phyloP scores from a whole-genome alignment of 345 rosid genomes.

The Pelargonium nanum region DNA sequence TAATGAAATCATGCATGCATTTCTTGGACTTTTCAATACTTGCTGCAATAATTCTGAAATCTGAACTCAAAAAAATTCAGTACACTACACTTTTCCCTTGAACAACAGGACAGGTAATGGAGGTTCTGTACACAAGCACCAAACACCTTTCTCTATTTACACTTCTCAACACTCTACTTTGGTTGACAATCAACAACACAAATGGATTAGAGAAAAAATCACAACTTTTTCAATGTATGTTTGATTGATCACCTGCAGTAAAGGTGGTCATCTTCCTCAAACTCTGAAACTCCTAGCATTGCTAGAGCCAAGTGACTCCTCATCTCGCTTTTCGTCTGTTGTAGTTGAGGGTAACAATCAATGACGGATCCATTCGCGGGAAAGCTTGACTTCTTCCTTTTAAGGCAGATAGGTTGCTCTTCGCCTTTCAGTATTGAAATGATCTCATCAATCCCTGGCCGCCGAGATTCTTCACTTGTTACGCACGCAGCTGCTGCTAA shows the following conservation, averaged over 20 bases:
- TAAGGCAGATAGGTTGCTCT: constrained; percentile 26
- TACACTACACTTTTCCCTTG: constrained; percentile 8
- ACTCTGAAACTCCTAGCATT: constrained; percentile 73
- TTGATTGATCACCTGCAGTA: constrained; percentile 32
- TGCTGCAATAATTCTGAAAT: no score
- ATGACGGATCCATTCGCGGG: constrained; percentile 33
- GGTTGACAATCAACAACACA: constrained; percentile 11
- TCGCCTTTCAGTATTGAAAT: constrained; percentile 50
- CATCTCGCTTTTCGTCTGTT: constrained; percentile 66
- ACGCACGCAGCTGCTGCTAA: constrained; percentile 70
- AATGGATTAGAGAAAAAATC: constrained; percentile 1
- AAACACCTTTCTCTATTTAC: constrained; percentile 26
- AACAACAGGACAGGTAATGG: constrained; percentile 4
- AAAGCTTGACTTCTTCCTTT: constrained; percentile 36
- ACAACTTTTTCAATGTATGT: neutral
- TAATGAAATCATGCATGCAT: no score
- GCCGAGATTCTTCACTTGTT: constrained; percentile 55
- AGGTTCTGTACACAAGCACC: constrained; percentile 25
- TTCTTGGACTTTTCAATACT: no score
- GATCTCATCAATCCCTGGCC: constrained; percentile 54
- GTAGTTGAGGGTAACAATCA: constrained; percentile 54
- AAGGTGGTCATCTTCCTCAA: constrained; percentile 52
- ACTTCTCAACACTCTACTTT: constrained; percentile 11
- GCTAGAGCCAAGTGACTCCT: constrained; percentile 77
- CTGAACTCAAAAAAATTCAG: no score